Evolutionary conservation across 2,329 filamentous ascomycete genomes (phyloP), one percentile per base, ranked within the genome.

Genomic region (Colletotrichum theobromicola): DNA sequence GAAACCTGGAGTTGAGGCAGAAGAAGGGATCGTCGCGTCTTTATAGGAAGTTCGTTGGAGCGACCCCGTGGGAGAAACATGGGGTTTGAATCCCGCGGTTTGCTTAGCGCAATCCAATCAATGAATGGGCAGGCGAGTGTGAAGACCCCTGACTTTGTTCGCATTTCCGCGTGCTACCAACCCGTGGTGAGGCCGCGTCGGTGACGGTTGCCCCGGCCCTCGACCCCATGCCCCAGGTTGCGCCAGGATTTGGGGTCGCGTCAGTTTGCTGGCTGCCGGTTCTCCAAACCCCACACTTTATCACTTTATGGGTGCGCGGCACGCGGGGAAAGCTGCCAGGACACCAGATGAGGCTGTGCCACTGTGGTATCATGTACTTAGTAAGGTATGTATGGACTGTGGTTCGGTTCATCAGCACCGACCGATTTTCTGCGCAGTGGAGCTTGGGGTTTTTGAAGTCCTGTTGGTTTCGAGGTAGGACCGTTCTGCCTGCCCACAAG

Each of bases 231-330:
- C 66, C 68, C 69, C 68, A 72, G 72, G 28, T 63, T 63, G 16
- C 26, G 46, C 68, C 42, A 35, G 72, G 72, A 58, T 72, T 37
- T 57, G 53, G n/a, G 66, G 34, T 60, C 67, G 34, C 34, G 53
- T 60, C 61, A 60, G 63, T 57, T 32, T 35, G 67, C n/a, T 37
- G 60, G 60, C 21, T 46, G 16, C n/a, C 10, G 34, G 13, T 75
- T 72, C 72, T 72, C 57, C 72, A 72, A 72, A 63, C 72, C 28
- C 62, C 67, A 72, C 71, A 67, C 13, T 72, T 75, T 64, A 66
- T 46, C 71, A 67, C 13, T 72, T 75, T 64, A 66, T 46, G 34
- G 26, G 24, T 53, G 62, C 61, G 72, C 42, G 61, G 68, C 62
- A 75, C 68, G 72, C 72, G 72, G 72, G 72, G 71, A 63, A 67